Evolutionary conservation across 441 rosid species (phyloP).

Genomic region (Syzygium syzygioides): DNA sequence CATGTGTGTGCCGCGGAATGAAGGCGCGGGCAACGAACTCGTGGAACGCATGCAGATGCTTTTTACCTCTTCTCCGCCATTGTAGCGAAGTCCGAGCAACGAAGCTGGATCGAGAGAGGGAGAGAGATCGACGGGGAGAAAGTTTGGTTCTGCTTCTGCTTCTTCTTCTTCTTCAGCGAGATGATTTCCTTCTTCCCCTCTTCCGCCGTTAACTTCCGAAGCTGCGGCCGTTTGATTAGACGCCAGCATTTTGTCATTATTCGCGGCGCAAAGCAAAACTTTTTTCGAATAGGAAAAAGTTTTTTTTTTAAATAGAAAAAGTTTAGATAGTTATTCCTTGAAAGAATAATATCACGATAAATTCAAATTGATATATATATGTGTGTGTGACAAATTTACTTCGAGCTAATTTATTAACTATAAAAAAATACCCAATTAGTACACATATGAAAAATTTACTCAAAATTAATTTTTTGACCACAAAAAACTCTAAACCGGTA

Average conservation of each 20-base stretch:
- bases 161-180: too few relatives aligned
- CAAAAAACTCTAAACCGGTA: accelerated
- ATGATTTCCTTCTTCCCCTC: too few relatives aligned
- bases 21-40: neutral
- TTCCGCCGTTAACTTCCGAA: neutral
- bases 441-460: too few relatives aligned
- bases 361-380: too few relatives aligned
- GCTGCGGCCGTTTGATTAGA: neutral
- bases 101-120: neutral
- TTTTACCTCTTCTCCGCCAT: slow-evolving; percentile 23
- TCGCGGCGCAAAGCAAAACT: neutral
- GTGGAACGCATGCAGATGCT: neutral
- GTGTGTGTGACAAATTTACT: too few relatives aligned
- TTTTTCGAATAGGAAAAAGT: neutral
- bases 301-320: neutral
- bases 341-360: too few relatives aligned
- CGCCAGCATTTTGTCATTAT: neutral
- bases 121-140: neutral
- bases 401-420: too few relatives aligned
- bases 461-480: too few relatives aligned
- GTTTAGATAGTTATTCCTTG: neutral
- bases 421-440: too few relatives aligned
- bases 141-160: slow-evolving; percentile 3
- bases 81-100: slow-evolving; percentile 5
- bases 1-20: neutral